Conservation (phyloP, 306 rosid species). For the Quercus alba region DNA sequence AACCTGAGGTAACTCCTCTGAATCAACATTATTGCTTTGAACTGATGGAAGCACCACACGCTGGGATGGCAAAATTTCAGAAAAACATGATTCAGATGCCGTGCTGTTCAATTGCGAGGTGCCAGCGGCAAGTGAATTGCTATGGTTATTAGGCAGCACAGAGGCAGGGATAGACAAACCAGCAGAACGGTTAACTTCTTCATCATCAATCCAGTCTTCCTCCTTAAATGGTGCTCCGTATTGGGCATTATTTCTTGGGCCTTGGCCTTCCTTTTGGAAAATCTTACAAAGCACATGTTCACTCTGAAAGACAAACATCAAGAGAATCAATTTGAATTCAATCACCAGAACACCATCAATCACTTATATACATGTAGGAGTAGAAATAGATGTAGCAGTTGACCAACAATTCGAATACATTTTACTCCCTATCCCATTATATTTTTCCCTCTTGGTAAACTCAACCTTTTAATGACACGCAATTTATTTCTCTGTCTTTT, state of each 20-base stretch:
- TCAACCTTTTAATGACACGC: neutral
- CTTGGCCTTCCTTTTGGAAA: slow-evolving; percentile 62
- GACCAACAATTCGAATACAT: neutral
- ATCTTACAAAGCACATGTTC: slow-evolving; percentile 60
- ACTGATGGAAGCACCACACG: slow-evolving; percentile 9
- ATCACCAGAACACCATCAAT: slow-evolving; percentile 10
- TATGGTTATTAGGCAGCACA: slow-evolving; percentile 2
- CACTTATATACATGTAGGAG: neutral
- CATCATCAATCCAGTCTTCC: slow-evolving; percentile 60
- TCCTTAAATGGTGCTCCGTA: slow-evolving; percentile 64
- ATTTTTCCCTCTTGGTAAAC: neutral
- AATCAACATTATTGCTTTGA: slow-evolving; percentile 21
- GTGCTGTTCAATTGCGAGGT: slow-evolving; percentile 21
- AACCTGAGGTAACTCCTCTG: slow-evolving; percentile 4
- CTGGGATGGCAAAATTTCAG: slow-evolving; percentile 26
- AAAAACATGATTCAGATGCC: slow-evolving; percentile 32
- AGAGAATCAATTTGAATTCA: slow-evolving; percentile 1
- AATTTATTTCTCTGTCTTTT: neutral
- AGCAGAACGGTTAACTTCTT: slow-evolving; percentile 31
- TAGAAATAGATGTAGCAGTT: neutral
- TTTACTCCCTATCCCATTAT: neutral
- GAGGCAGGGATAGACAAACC: slow-evolving; percentile 7
- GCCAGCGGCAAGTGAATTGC: slow-evolving; percentile 20
- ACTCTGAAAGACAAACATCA: slow-evolving; percentile 42
- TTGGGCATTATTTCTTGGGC: slow-evolving; percentile 67